phyloP scores from a whole-genome alignment of 345 rosid genomes.

The Lumnitzera racemosa region DNA sequence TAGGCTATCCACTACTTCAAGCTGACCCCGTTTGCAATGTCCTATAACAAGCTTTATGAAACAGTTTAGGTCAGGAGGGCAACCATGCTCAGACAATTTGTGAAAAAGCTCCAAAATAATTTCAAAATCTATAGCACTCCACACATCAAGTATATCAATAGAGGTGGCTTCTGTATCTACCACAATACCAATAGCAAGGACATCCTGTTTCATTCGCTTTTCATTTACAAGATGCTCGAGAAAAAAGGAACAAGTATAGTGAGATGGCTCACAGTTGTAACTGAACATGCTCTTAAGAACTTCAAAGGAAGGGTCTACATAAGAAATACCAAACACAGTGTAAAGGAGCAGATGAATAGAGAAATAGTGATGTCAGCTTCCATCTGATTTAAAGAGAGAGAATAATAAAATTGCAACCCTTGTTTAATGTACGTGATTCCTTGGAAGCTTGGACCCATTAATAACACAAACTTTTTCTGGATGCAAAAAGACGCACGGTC shows the following conservation, averaged over 20 bases:
- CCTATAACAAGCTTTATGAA: constrained; percentile 54
- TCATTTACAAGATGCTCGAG: constrained; percentile 44
- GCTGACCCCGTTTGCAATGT: constrained; percentile 48
- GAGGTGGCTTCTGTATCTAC: constrained; percentile 20
- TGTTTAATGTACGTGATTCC: no score
- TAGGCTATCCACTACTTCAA: constrained; percentile 43
- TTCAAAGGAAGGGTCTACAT: constrained; percentile 66
- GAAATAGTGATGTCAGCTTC: no score
- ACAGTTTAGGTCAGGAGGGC: constrained; percentile 49
- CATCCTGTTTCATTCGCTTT: constrained; percentile 28
- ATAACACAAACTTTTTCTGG: no score
- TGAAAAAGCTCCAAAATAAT: constrained; percentile 45
- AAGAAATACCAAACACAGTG: no score
- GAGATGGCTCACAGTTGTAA: constrained; percentile 74
- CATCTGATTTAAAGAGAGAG: no score
- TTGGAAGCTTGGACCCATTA: no score
- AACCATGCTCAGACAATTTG: constrained; percentile 53
- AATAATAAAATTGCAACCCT: no score
- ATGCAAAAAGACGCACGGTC: no score
- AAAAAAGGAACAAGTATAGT: constrained; percentile 49
- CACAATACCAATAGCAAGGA: constrained; percentile 14
- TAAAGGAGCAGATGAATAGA: no score
- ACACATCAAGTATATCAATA: constrained; percentile 31
- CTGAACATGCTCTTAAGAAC: constrained; percentile 75
- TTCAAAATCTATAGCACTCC: constrained; percentile 56